These are phyloP conservation scores for Linum tenue DNA, from an alignment of 345 rosid genomes.

Conservation along the genomic window DNA sequence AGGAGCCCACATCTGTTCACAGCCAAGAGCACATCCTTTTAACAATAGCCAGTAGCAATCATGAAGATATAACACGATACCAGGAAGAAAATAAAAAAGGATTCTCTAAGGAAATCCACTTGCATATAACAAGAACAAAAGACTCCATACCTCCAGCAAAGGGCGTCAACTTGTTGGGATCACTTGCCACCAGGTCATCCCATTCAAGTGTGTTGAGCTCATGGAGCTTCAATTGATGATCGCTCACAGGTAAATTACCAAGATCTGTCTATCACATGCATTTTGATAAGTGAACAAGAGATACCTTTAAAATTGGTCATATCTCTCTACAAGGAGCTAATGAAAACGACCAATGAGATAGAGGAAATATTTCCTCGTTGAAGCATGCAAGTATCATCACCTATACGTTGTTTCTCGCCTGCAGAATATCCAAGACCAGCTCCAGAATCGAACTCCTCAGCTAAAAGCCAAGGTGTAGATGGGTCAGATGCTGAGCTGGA, in stretches of 20 bases:
- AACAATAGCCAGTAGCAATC: too few species aligned
- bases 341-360: not conserved
- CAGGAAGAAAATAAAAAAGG: too few species aligned
- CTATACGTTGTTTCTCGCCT: constrained; percentile 25
- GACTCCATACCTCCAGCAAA: constrained; percentile 38
- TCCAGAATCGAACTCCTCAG: constrained; percentile 62
- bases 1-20: constrained; percentile 41
- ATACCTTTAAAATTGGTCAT: not conserved
- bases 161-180: constrained; percentile 28
- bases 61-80: too few species aligned
- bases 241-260: constrained; percentile 30
- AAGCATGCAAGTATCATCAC: constrained; percentile 17
- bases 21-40: not conserved
- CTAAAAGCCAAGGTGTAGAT: constrained; percentile 35
- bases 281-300: constrained; percentile 17
- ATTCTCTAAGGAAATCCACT: not conserved
- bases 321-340: not conserved
- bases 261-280: constrained; percentile 32
- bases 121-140: constrained; percentile 1
- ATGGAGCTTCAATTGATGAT: constrained; percentile 63
- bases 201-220: constrained; percentile 97
- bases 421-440: constrained; percentile 27
- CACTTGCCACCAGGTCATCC: constrained; percentile 72
- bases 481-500: constrained; percentile 69
- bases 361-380: not conserved